Conservation (phyloP, 2,329 filamentous ascomycete species). For the Colletotrichum sp. region DNA sequence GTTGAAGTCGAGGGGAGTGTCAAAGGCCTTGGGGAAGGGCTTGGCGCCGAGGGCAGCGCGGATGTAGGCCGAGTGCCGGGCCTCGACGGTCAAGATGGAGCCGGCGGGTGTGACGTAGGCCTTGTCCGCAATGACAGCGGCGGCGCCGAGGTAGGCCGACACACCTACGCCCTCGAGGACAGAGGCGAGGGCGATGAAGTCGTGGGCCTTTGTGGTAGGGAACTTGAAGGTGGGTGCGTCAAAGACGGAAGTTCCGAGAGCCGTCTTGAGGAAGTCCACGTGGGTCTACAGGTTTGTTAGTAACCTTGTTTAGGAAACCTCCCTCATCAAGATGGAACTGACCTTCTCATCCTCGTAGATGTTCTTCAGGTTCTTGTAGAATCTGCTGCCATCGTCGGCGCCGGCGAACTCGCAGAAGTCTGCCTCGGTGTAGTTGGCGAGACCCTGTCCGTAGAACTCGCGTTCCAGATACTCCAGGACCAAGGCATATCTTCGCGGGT, state of each 20-base stretch:
- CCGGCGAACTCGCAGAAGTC: constrained; percentile 60
- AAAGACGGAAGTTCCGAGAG: constrained; percentile 51
- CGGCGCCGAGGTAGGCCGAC: constrained; percentile 67
- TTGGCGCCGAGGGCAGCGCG: constrained; percentile 51
- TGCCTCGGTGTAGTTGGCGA: constrained; percentile 58
- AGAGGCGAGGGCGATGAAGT: constrained; percentile 65
- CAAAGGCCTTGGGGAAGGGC: constrained; percentile 65
- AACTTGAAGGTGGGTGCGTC: constrained; percentile 53
- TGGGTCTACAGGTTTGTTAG: constrained; percentile 43
- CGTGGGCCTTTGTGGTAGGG: constrained; percentile 58
- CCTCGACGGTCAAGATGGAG: constrained; percentile 68
- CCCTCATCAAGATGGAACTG: background rate
- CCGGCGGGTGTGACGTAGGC: constrained; percentile 65
- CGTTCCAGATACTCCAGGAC: constrained; percentile 64
- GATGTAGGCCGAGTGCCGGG: constrained; percentile 68
- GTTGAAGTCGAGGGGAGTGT: constrained; percentile 62
- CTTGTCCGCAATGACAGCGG: constrained; percentile 60
- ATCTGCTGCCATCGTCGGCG: constrained; percentile 37
- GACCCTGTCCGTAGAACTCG: constrained; percentile 65
- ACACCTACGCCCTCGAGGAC: constrained; percentile 72
- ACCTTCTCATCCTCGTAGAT: constrained; percentile 60
- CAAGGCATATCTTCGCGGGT: constrained; percentile 42
- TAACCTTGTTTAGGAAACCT: background rate
- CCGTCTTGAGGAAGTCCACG: constrained; percentile 58
- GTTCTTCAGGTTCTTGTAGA: constrained; percentile 63